Percentiles rank a stretch among this genome's conserved stretches.
phyloP scores from a whole-genome alignment of 202 grass and related monocot genomes.

The Carex arenaria region DNA sequence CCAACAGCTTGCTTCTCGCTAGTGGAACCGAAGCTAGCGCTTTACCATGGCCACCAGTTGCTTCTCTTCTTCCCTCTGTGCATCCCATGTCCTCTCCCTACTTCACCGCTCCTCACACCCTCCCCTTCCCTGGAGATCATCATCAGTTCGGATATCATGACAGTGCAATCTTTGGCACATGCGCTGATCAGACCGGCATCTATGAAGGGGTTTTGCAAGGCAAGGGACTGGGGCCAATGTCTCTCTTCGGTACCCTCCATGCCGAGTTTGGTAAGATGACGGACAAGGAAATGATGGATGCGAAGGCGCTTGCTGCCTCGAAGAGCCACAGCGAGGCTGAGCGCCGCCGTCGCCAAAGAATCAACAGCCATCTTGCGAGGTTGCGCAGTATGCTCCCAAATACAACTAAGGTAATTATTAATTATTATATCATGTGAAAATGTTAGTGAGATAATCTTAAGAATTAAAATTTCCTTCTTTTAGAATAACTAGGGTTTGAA shows the following conservation, averaged over 20 bases:
- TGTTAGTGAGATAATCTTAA: background rate
- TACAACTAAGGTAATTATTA: conserved; percentile 87
- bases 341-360: conserved; percentile 83
- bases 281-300: conserved; percentile 87
- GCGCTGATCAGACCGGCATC: conserved; percentile 30
- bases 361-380: conserved; percentile 79
- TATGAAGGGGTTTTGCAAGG: conserved; percentile 33
- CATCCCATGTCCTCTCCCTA: conserved; percentile 23
- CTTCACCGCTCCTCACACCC: conserved; percentile 30
- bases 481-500: background rate
- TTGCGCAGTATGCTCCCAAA: conserved; percentile 92
- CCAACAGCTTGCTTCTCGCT: conserved; percentile 47
- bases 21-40: conserved; percentile 25
- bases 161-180: conserved; percentile 1
- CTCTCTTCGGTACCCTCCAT: conserved; percentile 66
- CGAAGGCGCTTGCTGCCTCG: conserved; percentile 88
- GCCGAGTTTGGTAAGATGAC: conserved; percentile 83
- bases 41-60: conserved; percentile 37
- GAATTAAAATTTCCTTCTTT: background rate
- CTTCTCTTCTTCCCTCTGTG: conserved; percentile 23
- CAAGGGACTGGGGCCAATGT: conserved; percentile 35
- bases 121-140: conserved; percentile 30
- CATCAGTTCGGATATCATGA: conserved; percentile 34
- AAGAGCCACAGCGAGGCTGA: conserved; percentile 98
- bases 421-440: conserved; percentile 12